Conservation (phyloP, 2,329 filamentous ascomycete genomes). For the Ilyonectria sp. region DNA sequence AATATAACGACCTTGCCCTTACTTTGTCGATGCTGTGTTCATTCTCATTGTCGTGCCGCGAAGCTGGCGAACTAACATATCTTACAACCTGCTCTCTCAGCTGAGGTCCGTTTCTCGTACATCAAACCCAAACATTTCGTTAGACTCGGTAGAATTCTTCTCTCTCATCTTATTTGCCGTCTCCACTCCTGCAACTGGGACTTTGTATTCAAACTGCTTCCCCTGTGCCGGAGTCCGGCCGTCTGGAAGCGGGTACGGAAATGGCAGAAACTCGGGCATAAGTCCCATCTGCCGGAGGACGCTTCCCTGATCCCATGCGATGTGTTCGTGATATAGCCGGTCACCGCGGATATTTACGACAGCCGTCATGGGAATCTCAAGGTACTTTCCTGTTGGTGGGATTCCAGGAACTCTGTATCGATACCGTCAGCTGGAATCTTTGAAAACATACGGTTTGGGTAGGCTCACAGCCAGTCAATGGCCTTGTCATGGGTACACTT, state of each 20-base stretch:
- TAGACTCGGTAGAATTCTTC: conserved; percentile 50
- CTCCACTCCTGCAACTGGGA: conserved; percentile 52
- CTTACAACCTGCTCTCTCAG: not conserved
- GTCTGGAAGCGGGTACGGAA: conserved; percentile 67
- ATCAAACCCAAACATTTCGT: conserved; percentile 50
- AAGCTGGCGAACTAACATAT: not conserved
- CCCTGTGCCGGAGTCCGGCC: conserved; percentile 47
- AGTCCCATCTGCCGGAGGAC: conserved; percentile 73
- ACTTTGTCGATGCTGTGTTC: not conserved
- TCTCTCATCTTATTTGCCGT: conserved; percentile 53
- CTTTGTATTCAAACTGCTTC: conserved; percentile 47
- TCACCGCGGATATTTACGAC: conserved; percentile 77
- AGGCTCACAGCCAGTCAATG: conserved; percentile 79
- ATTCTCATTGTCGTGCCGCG: not conserved
- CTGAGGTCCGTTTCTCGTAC: conserved; percentile 33
- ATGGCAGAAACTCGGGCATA: conserved; percentile 72
- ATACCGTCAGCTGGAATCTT: not conserved
- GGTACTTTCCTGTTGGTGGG: conserved; percentile 66
- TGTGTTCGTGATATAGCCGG: conserved; percentile 76
- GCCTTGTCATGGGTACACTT: conserved; percentile 73
- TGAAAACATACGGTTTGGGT: no score
- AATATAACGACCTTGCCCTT: conserved; percentile 25
- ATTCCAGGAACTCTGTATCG: conserved; percentile 64
- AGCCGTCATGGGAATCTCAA: conserved; percentile 73
- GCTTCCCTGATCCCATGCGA: conserved; percentile 78